Evolutionary conservation across 2,329 filamentous ascomycete genomes (phyloP).

Genomic region (Dendrostoma leiphaemia): DNA sequence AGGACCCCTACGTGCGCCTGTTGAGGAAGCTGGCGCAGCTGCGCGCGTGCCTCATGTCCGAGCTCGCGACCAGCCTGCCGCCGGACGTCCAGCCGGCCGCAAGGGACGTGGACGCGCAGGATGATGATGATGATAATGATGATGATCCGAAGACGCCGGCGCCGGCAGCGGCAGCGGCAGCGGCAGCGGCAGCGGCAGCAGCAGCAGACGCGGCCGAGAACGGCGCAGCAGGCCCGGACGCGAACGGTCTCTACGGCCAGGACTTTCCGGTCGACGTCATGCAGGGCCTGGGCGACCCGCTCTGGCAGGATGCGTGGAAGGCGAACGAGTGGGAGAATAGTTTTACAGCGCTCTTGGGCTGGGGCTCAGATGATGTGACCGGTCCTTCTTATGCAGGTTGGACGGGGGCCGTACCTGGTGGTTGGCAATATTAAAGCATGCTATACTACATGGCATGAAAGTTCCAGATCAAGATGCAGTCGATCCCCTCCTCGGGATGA

Average conservation of each 20-base stretch:
- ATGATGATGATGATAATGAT: no score
- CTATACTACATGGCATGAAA: background rate
- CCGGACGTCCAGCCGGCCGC: background rate
- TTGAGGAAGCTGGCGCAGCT: constrained; percentile 8
- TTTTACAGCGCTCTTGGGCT: constrained; percentile 12
- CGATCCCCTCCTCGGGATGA: no score
- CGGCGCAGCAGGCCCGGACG: background rate
- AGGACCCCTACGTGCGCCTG: constrained; percentile 8
- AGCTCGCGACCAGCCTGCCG: constrained; percentile 8
- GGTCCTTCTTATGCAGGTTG: background rate
- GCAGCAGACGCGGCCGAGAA: background rate
- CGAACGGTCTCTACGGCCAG: background rate
- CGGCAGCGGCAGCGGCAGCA: no score
- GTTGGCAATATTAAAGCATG: background rate
- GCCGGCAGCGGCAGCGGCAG: no score
- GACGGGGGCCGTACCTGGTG: background rate
- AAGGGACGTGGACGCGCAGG: background rate
- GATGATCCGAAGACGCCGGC: no score
- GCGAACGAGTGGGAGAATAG: constrained; percentile 10
- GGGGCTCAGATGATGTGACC: background rate
- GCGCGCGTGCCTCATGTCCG: constrained; percentile 3
- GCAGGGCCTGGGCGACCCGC: constrained; percentile 10
- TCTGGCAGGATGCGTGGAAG: constrained; percentile 11
- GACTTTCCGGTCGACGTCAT: background rate
- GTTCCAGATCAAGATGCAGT: no score